Conservation (phyloP, 768 basidiomycete species). For the Mycena vulgaris region DNA sequence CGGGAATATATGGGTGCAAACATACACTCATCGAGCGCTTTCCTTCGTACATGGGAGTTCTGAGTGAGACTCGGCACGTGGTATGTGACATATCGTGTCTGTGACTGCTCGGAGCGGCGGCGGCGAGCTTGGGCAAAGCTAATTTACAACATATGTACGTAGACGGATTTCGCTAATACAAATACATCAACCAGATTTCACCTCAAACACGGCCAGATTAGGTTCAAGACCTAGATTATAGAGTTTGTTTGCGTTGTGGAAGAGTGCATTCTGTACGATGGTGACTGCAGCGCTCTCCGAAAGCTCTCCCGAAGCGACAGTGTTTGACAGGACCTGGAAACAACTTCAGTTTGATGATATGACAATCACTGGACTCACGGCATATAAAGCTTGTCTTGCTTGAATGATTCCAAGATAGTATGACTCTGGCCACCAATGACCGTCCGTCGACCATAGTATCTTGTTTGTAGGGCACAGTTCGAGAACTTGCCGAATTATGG, state of each 20-base stretch:
- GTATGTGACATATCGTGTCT: neutral
- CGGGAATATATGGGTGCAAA: neutral
- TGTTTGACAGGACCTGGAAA: constrained; percentile 69
- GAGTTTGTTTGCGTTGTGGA: constrained; percentile 76
- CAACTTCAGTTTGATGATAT: neutral
- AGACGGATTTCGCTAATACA: too few relatives aligned
- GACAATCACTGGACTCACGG: constrained; percentile 54
- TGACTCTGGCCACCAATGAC: constrained; percentile 84
- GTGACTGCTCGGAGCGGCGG: too few relatives aligned
- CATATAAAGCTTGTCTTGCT: constrained; percentile 72
- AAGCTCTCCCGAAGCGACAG: constrained; percentile 64
- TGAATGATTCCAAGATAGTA: constrained; percentile 80
- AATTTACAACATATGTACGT: too few relatives aligned
- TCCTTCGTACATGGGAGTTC: neutral
- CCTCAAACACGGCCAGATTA: constrained; percentile 20
- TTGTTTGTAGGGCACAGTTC: constrained; percentile 85
- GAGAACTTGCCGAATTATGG: constrained; percentile 72
- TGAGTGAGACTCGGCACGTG: too few relatives aligned
- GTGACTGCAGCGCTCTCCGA: constrained; percentile 67
- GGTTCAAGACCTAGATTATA: constrained; percentile 69
- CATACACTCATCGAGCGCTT: too few relatives aligned
- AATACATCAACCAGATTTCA: constrained; percentile 5
- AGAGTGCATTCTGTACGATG: constrained; percentile 71
- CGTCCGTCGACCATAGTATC: constrained; percentile 86
- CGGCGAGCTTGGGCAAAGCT: too few relatives aligned